Evolutionary conservation across 805 yeast genomes (phyloP).

Genomic region (Ogataea nonfermentans): DNA sequence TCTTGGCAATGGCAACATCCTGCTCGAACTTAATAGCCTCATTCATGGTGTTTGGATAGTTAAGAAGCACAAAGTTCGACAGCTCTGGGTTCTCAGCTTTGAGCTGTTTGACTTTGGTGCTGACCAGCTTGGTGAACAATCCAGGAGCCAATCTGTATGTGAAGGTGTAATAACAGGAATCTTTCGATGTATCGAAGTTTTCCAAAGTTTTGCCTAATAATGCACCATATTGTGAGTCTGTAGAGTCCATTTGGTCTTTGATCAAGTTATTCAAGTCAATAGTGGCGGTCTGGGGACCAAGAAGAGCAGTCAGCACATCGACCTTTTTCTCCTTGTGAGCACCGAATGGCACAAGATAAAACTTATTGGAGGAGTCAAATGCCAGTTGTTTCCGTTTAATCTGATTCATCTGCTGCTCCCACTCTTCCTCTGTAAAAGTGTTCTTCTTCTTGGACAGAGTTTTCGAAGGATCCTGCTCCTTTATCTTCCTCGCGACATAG

Average conservation of each 20-base stretch:
- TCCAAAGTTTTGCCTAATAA: conserved; percentile 46
- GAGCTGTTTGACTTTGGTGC: conserved; percentile 32
- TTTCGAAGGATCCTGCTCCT: conserved; percentile 32
- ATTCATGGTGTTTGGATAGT: conserved; percentile 60
- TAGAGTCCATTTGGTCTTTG: conserved; percentile 42
- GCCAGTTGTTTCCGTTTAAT: conserved; percentile 32
- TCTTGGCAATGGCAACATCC: conserved; percentile 52
- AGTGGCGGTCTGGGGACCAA: conserved; percentile 33
- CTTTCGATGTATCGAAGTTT: conserved; percentile 26
- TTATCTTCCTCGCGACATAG: conserved; percentile 31
- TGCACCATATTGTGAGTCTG: conserved; percentile 47
- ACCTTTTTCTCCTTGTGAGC: conserved; percentile 18
- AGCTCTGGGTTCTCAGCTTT: conserved; percentile 32
- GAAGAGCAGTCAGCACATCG: conserved; percentile 7
- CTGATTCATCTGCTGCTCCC: conserved; percentile 38
- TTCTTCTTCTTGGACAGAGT: conserved; percentile 34
- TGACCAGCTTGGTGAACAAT: conserved; percentile 49
- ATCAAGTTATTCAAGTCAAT: conserved; percentile 53
- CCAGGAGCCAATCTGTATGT: conserved; percentile 40
- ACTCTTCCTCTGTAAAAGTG: conserved; percentile 48
- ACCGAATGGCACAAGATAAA: conserved; percentile 32
- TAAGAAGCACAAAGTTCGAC: conserved; percentile 49
- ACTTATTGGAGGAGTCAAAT: conserved; percentile 25
- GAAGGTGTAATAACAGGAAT: conserved; percentile 30
- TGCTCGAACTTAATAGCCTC: conserved; percentile 75